These are phyloP conservation scores for Scleroderma citrinum DNA, from an alignment of 768 basidiomycete genomes.

Conservation along the genomic window DNA sequence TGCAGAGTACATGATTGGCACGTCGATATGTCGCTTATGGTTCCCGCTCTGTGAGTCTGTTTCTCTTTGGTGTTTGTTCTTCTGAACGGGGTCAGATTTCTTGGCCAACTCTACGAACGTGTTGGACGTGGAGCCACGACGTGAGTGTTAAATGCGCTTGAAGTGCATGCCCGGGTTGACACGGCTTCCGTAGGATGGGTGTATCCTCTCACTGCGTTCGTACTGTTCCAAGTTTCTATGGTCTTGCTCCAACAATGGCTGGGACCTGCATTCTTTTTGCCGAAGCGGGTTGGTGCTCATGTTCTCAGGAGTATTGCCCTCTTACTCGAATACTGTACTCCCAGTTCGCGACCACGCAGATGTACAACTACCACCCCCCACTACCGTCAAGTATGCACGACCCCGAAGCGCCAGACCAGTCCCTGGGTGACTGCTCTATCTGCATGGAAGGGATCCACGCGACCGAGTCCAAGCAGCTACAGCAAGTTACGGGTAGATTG, in stretches of 20 bases:
- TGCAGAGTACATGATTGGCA: conserved; percentile 70
- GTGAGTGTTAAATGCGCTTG: conserved; percentile 41
- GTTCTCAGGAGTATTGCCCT: not conserved
- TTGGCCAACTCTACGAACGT: conserved; percentile 82
- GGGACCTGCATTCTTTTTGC: conserved; percentile 82
- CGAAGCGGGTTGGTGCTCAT: conserved; percentile 45
- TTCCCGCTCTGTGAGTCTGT: conserved; percentile 64
- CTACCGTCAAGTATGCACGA: conserved; percentile 55
- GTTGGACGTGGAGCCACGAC: conserved; percentile 67
- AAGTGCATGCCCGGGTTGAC: not conserved
- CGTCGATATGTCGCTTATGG: conserved; percentile 63
- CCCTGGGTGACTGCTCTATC: conserved; percentile 84
- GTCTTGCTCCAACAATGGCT: conserved; percentile 69
- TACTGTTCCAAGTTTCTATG: conserved; percentile 55
- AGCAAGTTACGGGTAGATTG: conserved; percentile 34
- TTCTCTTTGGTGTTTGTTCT: not conserved
- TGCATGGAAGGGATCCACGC: conserved; percentile 84
- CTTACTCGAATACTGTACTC: not conserved
- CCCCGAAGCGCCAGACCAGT: conserved; percentile 67
- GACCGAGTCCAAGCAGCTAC: conserved; percentile 36
- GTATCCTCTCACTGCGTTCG: conserved; percentile 51
- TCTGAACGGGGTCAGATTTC: conserved; percentile 51
- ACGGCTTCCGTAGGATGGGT: conserved; percentile 50
- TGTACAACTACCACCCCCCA: conserved; percentile 83
- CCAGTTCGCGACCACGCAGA: conserved; percentile 54